phyloP scores from a whole-genome alignment of 2,329 filamentous ascomycete genomes.

The Plenodomus lindquistii region DNA sequence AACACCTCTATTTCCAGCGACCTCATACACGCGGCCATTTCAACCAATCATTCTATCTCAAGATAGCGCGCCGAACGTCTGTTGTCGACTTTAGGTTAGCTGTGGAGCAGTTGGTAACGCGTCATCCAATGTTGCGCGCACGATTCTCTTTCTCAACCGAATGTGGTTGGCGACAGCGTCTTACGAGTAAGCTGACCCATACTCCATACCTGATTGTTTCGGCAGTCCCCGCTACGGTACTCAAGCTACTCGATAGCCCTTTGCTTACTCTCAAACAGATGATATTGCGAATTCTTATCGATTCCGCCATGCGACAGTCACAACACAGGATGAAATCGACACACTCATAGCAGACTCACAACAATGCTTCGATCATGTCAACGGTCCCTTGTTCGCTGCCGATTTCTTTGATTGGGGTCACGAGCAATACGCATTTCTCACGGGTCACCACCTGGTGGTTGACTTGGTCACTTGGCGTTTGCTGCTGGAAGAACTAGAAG shows the following conservation, averaged over 20 bases:
- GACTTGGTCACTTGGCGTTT: conserved; percentile 55
- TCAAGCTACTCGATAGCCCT: background rate
- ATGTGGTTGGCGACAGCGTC: conserved; percentile 35
- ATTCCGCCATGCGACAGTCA: conserved; percentile 25
- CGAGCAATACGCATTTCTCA: conserved; percentile 40
- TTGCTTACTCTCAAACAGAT: conserved; percentile 14
- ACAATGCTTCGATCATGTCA: conserved; percentile 29
- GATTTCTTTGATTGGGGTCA: conserved; percentile 42
- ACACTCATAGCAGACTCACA: conserved; percentile 37
- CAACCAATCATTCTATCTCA: conserved; percentile 42
- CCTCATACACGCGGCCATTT: conserved; percentile 39
- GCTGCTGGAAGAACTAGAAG: conserved; percentile 51
- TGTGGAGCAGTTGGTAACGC: conserved; percentile 28
- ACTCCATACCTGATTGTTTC: background rate
- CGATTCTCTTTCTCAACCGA: conserved; percentile 30
- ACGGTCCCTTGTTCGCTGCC: conserved; percentile 36
- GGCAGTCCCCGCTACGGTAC: background rate
- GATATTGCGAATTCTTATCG: conserved; percentile 33
- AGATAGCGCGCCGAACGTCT: conserved; percentile 29
- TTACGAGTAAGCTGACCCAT: conserved; percentile 25
- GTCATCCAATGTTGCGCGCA: conserved; percentile 41
- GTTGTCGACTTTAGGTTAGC: conserved; percentile 26
- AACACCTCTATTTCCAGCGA: conserved; percentile 37
- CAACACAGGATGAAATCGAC: conserved; percentile 29
- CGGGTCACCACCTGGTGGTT: conserved; percentile 45